These are phyloP conservation scores for Colletotrichum sp. DNA, from an alignment of 2,329 filamentous ascomycete genomes.

Conservation along the genomic window DNA sequence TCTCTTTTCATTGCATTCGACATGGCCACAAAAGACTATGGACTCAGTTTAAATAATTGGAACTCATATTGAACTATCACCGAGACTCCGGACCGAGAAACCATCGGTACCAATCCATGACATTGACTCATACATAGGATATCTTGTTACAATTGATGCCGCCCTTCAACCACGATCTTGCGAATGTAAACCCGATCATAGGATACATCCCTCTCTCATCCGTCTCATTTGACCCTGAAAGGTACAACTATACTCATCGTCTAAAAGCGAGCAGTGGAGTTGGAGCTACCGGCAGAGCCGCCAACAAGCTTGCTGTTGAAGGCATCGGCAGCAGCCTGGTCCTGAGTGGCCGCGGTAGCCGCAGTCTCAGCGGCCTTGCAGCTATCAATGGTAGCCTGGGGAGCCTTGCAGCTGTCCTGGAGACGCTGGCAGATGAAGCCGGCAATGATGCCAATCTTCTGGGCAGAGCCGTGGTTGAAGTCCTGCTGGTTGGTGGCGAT, in stretches of 20 bases:
- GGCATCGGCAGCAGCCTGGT: slow-evolving; percentile 28
- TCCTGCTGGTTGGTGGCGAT: slow-evolving; percentile 40
- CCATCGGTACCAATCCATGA: not conserved
- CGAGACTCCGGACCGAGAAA: not conserved
- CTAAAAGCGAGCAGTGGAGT: not conserved
- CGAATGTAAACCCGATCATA: not conserved
- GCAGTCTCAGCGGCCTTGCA: slow-evolving; percentile 21
- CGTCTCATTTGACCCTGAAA: not conserved
- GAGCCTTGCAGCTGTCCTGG: slow-evolving; percentile 29
- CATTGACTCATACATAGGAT: not conserved
- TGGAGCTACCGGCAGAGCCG: not conserved
- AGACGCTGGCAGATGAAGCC: slow-evolving; percentile 53
- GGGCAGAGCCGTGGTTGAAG: slow-evolving; percentile 59
- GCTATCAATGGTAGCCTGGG: not conserved
- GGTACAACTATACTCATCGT: no score
- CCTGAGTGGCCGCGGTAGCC: slow-evolving; percentile 23
- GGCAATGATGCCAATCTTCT: slow-evolving; percentile 43
- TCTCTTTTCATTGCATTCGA: not conserved
- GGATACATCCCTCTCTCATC: not conserved
- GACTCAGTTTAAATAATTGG: not conserved
- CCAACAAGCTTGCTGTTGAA: slow-evolving; percentile 26
- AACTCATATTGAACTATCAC: not conserved
- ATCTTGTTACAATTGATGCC: not conserved
- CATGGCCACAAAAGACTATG: not conserved
- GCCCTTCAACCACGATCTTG: not conserved